These are phyloP conservation scores for Sphagnum tenellum DNA, from an alignment of 225 moss, liverwort and hornwort species.

Conservation along the genomic window DNA sequence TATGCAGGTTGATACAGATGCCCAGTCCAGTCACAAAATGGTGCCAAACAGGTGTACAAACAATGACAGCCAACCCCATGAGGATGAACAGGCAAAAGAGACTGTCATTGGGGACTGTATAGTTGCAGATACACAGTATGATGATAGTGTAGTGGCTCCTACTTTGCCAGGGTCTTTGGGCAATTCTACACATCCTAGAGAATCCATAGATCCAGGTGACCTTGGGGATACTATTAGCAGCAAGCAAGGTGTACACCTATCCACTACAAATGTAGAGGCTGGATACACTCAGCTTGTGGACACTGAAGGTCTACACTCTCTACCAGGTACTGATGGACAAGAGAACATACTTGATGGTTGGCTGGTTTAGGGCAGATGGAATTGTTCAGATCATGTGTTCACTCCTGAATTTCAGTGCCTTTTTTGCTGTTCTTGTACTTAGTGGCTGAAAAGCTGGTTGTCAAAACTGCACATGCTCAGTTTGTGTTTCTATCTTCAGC, in stretches of 20 bases:
- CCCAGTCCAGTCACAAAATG: slow-evolving; percentile 4
- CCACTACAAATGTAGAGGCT: slow-evolving; percentile 4
- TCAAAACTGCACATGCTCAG: background rate
- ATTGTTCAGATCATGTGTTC: too few species aligned
- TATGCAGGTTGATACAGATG: slow-evolving; percentile 17
- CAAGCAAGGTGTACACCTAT: slow-evolving; percentile 4
- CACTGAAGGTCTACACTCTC: slow-evolving; percentile 4
- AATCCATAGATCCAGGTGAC: slow-evolving; percentile 21
- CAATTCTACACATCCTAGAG: slow-evolving; percentile 6
- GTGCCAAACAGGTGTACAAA: slow-evolving; percentile 3
- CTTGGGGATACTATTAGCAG: slow-evolving; percentile 9
- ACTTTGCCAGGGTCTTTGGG: slow-evolving; percentile 3
- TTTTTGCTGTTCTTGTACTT: slow-evolving; percentile 16
- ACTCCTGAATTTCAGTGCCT: slow-evolving; percentile 9
- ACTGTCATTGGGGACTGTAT: slow-evolving; percentile 19
- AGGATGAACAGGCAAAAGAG: slow-evolving; percentile 13
- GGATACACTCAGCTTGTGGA: too few species aligned
- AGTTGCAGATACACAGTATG: slow-evolving; percentile 65
- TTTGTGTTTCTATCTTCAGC: background rate
- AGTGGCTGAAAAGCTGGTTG: too few species aligned
- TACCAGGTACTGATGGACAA: slow-evolving; percentile 12
- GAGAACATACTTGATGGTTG: background rate
- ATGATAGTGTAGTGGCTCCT: slow-evolving; percentile 29
- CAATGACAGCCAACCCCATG: slow-evolving; percentile 15
- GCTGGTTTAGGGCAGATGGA: slow-evolving; percentile 2